Conservation (phyloP, 129 eudicot species). For the Helianthus tuberosus region DNA sequence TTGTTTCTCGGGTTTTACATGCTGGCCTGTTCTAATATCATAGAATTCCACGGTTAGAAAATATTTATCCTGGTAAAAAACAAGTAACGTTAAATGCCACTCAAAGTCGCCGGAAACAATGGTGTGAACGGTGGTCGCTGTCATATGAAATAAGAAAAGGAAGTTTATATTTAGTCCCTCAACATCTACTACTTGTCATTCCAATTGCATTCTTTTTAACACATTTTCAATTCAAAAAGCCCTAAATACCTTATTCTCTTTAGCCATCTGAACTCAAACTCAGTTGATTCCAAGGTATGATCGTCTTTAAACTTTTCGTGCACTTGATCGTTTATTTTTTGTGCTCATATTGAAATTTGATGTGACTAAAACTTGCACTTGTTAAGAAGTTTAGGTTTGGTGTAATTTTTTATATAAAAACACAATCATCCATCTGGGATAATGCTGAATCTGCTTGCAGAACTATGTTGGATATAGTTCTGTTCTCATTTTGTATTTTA, state of each 20-base stretch:
- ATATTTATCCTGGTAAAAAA: too few species aligned
- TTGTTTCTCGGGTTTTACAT: too few species aligned
- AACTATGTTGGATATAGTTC: too few species aligned
- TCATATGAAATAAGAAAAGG: neutral
- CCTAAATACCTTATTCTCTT: slow-evolving; percentile 1
- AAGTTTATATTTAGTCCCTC: slow-evolving; percentile 5
- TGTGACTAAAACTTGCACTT: neutral
- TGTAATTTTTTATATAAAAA: slow-evolving; percentile 11
- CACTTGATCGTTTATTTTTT: neutral
- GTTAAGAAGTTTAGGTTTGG: neutral
- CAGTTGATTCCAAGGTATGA: slow-evolving; percentile 14
- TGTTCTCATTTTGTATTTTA: too few species aligned
- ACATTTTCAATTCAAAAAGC: neutral
- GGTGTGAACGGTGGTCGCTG: slow-evolving; percentile 17
- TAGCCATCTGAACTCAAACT: neutral
- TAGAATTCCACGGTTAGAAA: too few species aligned
- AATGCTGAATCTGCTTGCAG: neutral
- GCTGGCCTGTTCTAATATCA: too few species aligned
- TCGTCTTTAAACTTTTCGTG: neutral
- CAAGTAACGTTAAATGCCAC: neutral
- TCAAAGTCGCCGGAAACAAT: slow-evolving; percentile 14
- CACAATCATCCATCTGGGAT: slow-evolving; percentile 2
- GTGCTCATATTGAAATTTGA: neutral
- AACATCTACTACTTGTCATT: neutral
- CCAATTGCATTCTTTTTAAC: neutral